Evolutionary conservation across 768 basidiomycete species (phyloP).

Genomic region (Coprinopsis strossmayeri): DNA sequence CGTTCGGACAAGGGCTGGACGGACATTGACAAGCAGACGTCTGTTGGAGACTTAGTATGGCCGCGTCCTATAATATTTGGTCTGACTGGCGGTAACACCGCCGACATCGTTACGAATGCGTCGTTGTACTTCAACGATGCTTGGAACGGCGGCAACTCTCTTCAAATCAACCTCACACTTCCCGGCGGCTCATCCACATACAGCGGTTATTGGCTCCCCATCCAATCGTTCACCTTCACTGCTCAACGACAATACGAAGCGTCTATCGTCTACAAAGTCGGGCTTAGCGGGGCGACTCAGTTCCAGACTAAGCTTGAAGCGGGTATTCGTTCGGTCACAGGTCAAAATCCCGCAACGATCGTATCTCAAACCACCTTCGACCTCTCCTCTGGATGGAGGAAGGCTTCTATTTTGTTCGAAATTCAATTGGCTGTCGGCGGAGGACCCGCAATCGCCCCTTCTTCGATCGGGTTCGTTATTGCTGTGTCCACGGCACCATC

Average conservation of each 20-base stretch:
- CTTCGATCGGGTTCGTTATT: conserved; percentile 48
- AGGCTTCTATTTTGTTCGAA: conserved; percentile 39
- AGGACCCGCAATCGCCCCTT: conserved; percentile 14
- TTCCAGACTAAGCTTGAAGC: conserved; percentile 19
- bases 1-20: conserved; percentile 55
- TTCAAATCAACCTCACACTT: conserved; percentile 39
- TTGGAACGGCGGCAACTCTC: conserved; percentile 64
- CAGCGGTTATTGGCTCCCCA: conserved; percentile 56
- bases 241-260: conserved; percentile 40
- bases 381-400: conserved; percentile 47
- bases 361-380: conserved; percentile 22
- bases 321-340: conserved; percentile 15
- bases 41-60: conserved; percentile 66
- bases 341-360: conserved; percentile 15
- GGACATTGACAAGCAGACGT: conserved; percentile 66
- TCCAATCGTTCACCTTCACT: conserved; percentile 54
- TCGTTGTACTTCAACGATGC: conserved; percentile 56
- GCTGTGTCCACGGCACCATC: conserved; percentile 37
- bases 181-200: conserved; percentile 38
- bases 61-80: conserved; percentile 49
- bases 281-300: conserved; percentile 15
- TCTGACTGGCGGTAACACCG: conserved; percentile 37
- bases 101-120: conserved; percentile 35
- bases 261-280: conserved; percentile 46
- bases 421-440: conserved; percentile 10